These are phyloP conservation scores for Vaccinium myrtillus DNA, from an alignment of 148 eudicot species.

Conservation along the genomic window DNA sequence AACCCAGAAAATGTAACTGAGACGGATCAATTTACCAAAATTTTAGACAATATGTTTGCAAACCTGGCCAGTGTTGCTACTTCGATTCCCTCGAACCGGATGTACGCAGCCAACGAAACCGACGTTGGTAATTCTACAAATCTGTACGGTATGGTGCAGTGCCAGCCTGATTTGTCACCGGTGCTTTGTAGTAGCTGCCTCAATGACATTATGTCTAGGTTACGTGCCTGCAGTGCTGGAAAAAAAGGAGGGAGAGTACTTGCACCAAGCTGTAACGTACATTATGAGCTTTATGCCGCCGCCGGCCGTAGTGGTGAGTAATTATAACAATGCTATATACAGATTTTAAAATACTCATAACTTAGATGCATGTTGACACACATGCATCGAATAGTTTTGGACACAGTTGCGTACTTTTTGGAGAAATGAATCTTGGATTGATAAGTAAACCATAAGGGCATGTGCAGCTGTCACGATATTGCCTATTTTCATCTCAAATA, in stretches of 20 bases:
- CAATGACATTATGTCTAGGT: neutral
- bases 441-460: no score
- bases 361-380: no score
- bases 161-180: slow-evolving; percentile 23
- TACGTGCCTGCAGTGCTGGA: neutral
- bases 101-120: neutral
- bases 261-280: slow-evolving; percentile 25
- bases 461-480: no score
- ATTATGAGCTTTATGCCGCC: slow-evolving; percentile 18
- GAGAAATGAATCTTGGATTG: no score
- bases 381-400: no score
- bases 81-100: neutral
- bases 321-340: neutral
- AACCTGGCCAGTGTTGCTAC: neutral
- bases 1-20: neutral
- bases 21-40: neutral
- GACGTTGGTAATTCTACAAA: neutral
- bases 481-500: no score
- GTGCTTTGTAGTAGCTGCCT: slow-evolving; percentile 25
- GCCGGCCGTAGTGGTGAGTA: neutral
- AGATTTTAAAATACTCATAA: no score
- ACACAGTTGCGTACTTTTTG: no score
- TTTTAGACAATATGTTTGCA: neutral
- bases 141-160: slow-evolving; percentile 19
- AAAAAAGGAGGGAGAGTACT: slow-evolving; percentile 9